Evolutionary conservation across 805 yeast species (phyloP).

Genomic region (Candida taoyuanica): DNA sequence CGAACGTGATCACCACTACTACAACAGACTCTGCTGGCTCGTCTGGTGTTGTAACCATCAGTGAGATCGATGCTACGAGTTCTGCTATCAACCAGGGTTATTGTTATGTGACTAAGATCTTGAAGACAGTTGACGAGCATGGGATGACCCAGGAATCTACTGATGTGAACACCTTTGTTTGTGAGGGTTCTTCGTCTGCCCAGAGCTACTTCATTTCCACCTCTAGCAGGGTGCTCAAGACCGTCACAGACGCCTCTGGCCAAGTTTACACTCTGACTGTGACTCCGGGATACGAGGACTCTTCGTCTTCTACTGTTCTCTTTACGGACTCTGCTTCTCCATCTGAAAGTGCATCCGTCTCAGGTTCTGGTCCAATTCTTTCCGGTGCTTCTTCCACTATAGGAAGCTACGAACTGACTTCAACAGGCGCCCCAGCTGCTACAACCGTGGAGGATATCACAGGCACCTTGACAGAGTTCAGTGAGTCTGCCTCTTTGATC

Average conservation of each 20-base stretch:
- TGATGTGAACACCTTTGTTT: conserved; percentile 11
- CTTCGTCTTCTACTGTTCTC: background rate
- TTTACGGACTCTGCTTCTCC: conserved; percentile 2
- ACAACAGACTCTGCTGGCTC: conserved; percentile 10
- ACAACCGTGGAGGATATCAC: background rate
- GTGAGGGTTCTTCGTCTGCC: conserved; percentile 5
- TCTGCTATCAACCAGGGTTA: conserved; percentile 13
- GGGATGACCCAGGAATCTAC: conserved; percentile 5
- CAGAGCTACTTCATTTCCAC: conserved; percentile 3
- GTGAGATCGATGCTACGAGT: conserved; percentile 12
- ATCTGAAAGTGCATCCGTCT: background rate
- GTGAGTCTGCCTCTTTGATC: too few species aligned
- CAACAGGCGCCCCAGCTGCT: background rate
- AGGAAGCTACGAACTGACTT: background rate
- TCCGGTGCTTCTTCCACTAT: background rate
- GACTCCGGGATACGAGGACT: background rate
- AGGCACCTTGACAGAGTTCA: background rate
- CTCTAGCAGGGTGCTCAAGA: conserved; percentile 5
- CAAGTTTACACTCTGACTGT: conserved; percentile 6
- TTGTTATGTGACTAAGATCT: conserved; percentile 14
- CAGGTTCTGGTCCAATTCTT: background rate
- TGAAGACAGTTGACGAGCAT: conserved; percentile 7
- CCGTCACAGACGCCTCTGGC: conserved; percentile 13
- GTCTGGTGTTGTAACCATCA: conserved; percentile 6
- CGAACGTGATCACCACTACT: conserved; percentile 4